Conservation (phyloP, 73 alveolate genomes). For the Paramecium tetraurelia region DNA sequence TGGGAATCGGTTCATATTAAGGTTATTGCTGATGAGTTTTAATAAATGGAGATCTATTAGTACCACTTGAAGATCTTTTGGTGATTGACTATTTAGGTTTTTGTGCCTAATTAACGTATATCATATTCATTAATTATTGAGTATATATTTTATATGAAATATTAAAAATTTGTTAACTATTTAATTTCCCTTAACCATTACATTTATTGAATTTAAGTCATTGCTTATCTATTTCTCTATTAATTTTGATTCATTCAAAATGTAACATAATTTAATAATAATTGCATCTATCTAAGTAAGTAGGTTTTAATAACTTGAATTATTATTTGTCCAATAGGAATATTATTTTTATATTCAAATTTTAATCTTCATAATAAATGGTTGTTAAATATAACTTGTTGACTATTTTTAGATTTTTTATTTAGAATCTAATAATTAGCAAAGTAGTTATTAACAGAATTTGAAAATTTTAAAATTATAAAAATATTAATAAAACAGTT, state of each 20-base stretch:
- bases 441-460: no score
- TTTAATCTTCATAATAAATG: no score
- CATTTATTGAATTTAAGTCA: no score
- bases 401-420: no score
- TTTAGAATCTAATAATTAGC: no score
- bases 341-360: no score
- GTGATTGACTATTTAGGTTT: not conserved
- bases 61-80: not conserved
- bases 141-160: not conserved
- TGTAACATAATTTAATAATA: not conserved
- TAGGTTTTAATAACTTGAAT: not conserved
- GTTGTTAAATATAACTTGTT: no score
- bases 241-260: no score
- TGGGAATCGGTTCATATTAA: not conserved
- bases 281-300: not conserved
- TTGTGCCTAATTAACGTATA: slow-evolving; percentile 45
- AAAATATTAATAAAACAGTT: no score
- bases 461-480: no score
- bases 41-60: not conserved
- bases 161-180: not conserved
- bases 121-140: not conserved
- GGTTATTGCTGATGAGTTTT: not conserved
- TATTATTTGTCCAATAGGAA: not conserved
- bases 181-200: not conserved
- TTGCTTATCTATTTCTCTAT: no score